These are phyloP conservation scores for Tricholoma saponaceum DNA, from an alignment of 768 basidiomycete genomes.

Conservation along the genomic window DNA sequence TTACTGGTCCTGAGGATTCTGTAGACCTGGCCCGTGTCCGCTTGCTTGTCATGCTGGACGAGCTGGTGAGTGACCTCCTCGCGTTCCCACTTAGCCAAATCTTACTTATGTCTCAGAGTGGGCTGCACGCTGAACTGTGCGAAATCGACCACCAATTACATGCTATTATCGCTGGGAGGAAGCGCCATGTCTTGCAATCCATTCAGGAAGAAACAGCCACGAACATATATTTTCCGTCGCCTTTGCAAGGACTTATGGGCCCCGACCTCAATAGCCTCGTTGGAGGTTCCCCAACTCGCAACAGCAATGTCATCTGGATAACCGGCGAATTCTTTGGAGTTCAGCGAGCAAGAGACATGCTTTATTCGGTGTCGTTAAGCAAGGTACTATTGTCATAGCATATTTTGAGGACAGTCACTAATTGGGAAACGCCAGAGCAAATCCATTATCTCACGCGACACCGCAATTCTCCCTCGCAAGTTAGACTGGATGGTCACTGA, in stretches of 20 bases:
- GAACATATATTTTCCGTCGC: conserved; percentile 92
- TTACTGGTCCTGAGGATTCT: conserved; percentile 84
- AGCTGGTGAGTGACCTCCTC: conserved; percentile 60
- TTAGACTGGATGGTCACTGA: conserved; percentile 99
- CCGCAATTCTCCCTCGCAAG: conserved; percentile 92
- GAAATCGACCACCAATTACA: conserved; percentile 96
- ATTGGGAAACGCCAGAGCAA: conserved; percentile 57
- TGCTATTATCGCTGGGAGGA: conserved; percentile 85
- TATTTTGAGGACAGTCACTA: conserved; percentile 3
- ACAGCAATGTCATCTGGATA: conserved; percentile 85
- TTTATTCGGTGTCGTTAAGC: conserved; percentile 79
- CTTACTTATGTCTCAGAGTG: conserved; percentile 53
- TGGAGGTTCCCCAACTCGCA: conserved; percentile 41
- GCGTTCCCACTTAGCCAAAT: not conserved
- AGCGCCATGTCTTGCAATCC: conserved; percentile 79
- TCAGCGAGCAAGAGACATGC: conserved; percentile 92
- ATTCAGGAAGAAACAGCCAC: conserved; percentile 98
- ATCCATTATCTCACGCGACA: conserved; percentile 86
- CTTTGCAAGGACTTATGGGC: conserved; percentile 81
- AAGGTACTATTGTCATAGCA: conserved; percentile 53
- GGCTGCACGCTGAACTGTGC: conserved; percentile 84
- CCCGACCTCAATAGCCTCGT: conserved; percentile 49
- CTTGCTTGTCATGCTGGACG: conserved; percentile 90
- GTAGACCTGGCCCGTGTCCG: conserved; percentile 91
- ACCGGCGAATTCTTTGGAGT: conserved; percentile 98